phyloP scores from a whole-genome alignment of 1,284 basidiomycete species.

The Austroboletus novae-zelandiae region DNA sequence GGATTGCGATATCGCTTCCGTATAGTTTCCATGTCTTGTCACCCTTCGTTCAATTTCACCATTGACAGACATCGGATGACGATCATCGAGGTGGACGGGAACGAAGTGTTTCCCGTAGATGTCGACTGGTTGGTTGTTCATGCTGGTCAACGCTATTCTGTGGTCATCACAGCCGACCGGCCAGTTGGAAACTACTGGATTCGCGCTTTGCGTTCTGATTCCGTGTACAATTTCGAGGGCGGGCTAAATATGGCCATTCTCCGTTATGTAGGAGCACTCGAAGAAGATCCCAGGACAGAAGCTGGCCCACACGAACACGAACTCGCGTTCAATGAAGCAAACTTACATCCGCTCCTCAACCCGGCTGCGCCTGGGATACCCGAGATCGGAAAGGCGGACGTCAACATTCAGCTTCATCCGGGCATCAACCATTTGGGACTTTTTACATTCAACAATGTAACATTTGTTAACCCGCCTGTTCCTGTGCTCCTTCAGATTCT shows the following conservation, averaged over 20 bases:
- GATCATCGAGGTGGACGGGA: conserved; percentile 53
- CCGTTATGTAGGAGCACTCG: conserved; percentile 46
- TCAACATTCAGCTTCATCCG: conserved; percentile 21
- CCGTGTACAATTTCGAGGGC: conserved; percentile 34
- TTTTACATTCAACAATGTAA: conserved; percentile 13
- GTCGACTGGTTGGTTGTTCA: conserved; percentile 42
- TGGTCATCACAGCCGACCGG: conserved; percentile 31
- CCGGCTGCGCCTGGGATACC: conserved; percentile 32
- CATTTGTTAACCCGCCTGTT: conserved; percentile 25
- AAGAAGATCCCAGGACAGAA: conserved; percentile 44
- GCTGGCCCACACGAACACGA: conserved; percentile 28
- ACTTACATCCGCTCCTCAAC: conserved; percentile 34
- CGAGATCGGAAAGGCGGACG: conserved; percentile 28
- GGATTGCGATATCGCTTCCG: conserved; percentile 34
- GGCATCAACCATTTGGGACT: not conserved
- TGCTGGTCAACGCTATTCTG: conserved; percentile 42
- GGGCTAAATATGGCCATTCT: conserved; percentile 53
- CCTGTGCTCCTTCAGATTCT: no score
- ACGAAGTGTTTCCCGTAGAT: conserved; percentile 36
- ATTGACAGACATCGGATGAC: no score
- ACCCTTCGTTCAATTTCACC: no score
- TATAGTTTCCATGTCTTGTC: conserved; percentile 35
- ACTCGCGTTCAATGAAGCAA: conserved; percentile 28
- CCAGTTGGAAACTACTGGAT: conserved; percentile 45
- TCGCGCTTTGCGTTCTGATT: conserved; percentile 30